Conservation (phyloP, 1,139 yeast genomes). For the Candida dubliniensis region DNA sequence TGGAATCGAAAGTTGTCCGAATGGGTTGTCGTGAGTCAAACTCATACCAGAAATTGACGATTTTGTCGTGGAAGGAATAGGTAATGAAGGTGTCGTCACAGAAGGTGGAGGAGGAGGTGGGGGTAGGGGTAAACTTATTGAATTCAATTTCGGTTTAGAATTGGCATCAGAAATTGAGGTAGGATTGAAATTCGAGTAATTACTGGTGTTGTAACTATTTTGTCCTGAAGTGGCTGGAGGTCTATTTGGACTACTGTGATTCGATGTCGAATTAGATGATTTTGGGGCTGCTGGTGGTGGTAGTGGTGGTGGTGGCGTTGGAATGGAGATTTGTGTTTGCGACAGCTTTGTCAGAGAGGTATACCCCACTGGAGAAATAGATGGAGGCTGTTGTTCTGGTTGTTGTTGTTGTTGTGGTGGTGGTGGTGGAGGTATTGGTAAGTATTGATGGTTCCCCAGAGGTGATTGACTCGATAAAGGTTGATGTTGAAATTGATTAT, state of each 20-base stretch:
- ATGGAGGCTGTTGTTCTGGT: constrained; percentile 5
- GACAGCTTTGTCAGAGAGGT: neutral
- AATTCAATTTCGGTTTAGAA: constrained; percentile 2
- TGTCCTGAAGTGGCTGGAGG: neutral
- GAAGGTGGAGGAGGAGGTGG: constrained; percentile 8
- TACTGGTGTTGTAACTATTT: neutral
- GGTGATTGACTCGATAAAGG: neutral
- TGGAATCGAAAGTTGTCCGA: neutral
- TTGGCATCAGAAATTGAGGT: neutral
- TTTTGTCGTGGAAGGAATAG: constrained; percentile 1
- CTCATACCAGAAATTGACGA: constrained; percentile 1
- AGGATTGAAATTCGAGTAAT: neutral
- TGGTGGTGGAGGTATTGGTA: constrained; percentile 6
- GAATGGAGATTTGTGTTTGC: constrained; percentile 8
- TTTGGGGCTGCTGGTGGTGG: constrained; percentile 5
- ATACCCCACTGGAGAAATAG: no score
- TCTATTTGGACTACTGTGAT: constrained; percentile 5
- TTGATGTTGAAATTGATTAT: neutral
- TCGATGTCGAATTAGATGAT: constrained; percentile 4
- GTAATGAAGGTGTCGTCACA: neutral
- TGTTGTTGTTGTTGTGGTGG: constrained; percentile 1
- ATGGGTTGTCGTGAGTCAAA: constrained; percentile 1
- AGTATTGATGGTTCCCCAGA: constrained; percentile 1
- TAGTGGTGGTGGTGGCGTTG: constrained; percentile 8
- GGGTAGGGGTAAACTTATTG: constrained; percentile 10